Base-by-base conservation (phyloP, 345 rosid genomes). In the Linum tenue region DNA sequence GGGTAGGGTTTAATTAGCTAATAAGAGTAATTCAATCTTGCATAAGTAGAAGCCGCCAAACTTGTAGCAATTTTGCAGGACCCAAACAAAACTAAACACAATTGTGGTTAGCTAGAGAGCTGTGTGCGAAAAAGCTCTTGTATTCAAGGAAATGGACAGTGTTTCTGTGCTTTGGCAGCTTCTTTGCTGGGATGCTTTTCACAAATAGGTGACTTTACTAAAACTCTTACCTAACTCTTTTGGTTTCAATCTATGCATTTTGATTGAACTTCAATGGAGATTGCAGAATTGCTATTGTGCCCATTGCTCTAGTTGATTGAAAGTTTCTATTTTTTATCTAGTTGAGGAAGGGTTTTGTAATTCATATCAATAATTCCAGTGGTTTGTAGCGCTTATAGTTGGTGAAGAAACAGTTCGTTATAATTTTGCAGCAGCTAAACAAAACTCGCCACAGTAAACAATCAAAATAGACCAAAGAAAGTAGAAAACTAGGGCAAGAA, bases 101-200 rank as follows among this genome's bases (percentile, higher is more conserved):
- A n/a, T n/a, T n/a, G n/a, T n/a, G n/a, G n/a, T n/a, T n/a, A 17
- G 68, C 56, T 41, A 73, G 74, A 67, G 79, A 65, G 60, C 65
- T 63, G 55, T 66, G 56, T 71, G 60, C 85, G 40, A 89, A 78
- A 71, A 79, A 69, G 65, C 79, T 8, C 0, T 72, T 36, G 16
- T 79, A n/a, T 37, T 64, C 85, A 8, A 81, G 87, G 74, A 85
- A 83, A n/a, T 78, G 68, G 85, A 67, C 82, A 39, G 38, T 87
- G 75, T 67, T 87, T 56, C 84, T 92, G 65, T 92, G 89, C 69
- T 55, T 86, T 68, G 56, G 80, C 42, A 80, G 95, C 79, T 92
- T 92, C 80, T 81, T 81, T 60, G 80, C 84, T 10, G 98, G 95
- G 68, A 77, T 83, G 85, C 70, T 87, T 80, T 85, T 92, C 95